Evolutionary conservation across 257 asterid genomes (phyloP), one percentile per base, ranked within the genome.

Genomic region (Solanum pimpinellifolium): DNA sequence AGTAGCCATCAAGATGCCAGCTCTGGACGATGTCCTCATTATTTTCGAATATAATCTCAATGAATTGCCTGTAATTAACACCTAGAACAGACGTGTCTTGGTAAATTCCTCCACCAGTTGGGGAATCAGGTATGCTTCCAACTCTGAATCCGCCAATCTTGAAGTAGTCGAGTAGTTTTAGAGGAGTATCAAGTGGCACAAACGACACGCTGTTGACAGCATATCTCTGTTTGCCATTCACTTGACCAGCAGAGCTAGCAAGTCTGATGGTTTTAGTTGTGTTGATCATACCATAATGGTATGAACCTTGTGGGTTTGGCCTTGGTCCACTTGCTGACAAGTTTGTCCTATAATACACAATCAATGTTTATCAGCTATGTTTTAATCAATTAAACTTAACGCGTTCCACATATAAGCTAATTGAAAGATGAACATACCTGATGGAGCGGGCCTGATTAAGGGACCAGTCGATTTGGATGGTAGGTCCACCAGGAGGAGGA

Each of bases 361-460:
- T 18, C 69, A 49, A 46, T 27, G 42, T 23, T 16, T 47, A 47
- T 47, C 29, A 3, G 69, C 27, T 49, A 49, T 18, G 20, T 29
- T 29, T 49, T 49, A 81, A 29, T 80, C 29, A 78, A 20, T 6
- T 5, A 47, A 29, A 20, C 44, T 31, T 27, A 29, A 18, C 12
- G 0, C 0, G 20, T 2, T 29, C 44, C 46, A 49, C 6, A 29
- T 49, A 81, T 49, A 11, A 20, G 69, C 31, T 81, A 0, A 10
- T 6, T 81, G 21, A 6, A 81, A 81, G 21, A 23, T 49, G 20
- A 44, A 9, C 69, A n/a, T 84, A 91, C 93, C 93, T 91, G 56
- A 97, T 91, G 35, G 99, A 94, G 73, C 99, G 99, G 62, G 99
- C 99, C 83, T 97, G 99, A 91, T 93, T 97, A 42, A 97, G 93